phyloP scores from a whole-genome alignment of 106 monocot genomes.

The Allium sativum region DNA sequence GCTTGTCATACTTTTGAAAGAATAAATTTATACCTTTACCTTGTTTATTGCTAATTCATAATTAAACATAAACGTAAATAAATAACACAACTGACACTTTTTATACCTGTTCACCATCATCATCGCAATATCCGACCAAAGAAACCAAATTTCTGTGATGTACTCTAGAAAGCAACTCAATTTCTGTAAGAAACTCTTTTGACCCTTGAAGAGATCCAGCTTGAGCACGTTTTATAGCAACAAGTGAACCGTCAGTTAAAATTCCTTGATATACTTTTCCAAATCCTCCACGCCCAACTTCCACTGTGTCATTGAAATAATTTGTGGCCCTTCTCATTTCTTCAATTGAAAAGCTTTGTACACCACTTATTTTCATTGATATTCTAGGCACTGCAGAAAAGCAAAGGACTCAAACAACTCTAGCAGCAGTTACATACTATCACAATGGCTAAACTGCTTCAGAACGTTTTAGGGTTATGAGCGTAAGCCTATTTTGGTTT shows the following conservation, averaged over 20 bases:
- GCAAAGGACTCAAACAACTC: background rate
- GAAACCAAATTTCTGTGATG: conserved; percentile 70
- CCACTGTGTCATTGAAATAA: conserved; percentile 33
- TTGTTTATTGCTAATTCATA: too few relatives aligned
- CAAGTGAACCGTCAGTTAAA: conserved; percentile 52
- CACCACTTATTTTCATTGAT: conserved; percentile 39
- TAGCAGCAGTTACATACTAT: too few relatives aligned
- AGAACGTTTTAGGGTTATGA: too few relatives aligned
- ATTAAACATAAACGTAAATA: too few relatives aligned
- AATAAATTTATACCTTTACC: too few relatives aligned
- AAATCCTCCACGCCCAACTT: conserved; percentile 77
- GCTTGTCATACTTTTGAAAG: too few relatives aligned
- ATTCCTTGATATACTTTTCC: conserved; percentile 66
- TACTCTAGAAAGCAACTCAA: conserved; percentile 53
- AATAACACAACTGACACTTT: too few relatives aligned
- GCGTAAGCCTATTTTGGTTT: too few relatives aligned
- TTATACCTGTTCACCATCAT: conserved; percentile 62
- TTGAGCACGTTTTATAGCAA: conserved; percentile 73
- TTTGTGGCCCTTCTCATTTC: conserved; percentile 55
- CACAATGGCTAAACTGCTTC: too few relatives aligned
- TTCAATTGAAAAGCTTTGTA: conserved; percentile 42
- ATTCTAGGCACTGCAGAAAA: conserved; percentile 25
- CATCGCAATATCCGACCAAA: conserved; percentile 63
- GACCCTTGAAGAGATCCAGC: conserved; percentile 64
- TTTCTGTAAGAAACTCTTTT: conserved; percentile 70